phyloP scores from a whole-genome alignment of 2,329 filamentous ascomycete species.

The Xylaria sp. region DNA sequence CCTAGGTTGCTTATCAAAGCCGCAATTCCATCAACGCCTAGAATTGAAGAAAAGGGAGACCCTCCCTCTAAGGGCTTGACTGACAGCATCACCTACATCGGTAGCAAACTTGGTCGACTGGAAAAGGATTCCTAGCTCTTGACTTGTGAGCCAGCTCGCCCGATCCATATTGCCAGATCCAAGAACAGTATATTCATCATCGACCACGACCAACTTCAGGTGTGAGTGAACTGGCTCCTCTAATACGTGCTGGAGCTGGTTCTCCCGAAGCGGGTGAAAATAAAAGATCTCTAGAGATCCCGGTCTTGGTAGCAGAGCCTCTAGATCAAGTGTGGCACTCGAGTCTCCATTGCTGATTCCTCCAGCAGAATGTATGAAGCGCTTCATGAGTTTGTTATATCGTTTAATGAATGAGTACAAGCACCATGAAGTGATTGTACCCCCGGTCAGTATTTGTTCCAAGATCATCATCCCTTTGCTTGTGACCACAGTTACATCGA shows the following conservation, averaged over 20 bases:
- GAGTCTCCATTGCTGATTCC: conserved; percentile 29
- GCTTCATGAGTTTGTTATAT: conserved; percentile 54
- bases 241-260: conserved; percentile 28
- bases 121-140: conserved; percentile 78
- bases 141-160: conserved; percentile 87
- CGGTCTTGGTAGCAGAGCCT: conserved; percentile 54
- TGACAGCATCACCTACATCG: conserved; percentile 47
- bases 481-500: conserved; percentile 75
- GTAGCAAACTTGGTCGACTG: conserved; percentile 51
- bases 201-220: conserved; percentile 80
- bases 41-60: conserved; percentile 47
- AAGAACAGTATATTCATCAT: conserved; percentile 72
- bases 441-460: conserved; percentile 83
- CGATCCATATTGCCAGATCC: conserved; percentile 88
- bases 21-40: not conserved
- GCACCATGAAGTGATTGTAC: conserved; percentile 75
- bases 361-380: conserved; percentile 35
- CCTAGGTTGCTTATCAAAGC: not conserved
- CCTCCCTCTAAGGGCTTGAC: conserved; percentile 50
- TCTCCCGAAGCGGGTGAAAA: conserved; percentile 55
- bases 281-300: conserved; percentile 69
- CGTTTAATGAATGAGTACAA: conserved; percentile 67
- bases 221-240: conserved; percentile 78
- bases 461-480: conserved; percentile 77
- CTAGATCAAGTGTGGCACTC: conserved; percentile 51